Percentiles rank a stretch among this genome's conserved stretches.
Conservation (phyloP, 2,329 filamentous ascomycete species). For the Chaetomium strumarium region DNA sequence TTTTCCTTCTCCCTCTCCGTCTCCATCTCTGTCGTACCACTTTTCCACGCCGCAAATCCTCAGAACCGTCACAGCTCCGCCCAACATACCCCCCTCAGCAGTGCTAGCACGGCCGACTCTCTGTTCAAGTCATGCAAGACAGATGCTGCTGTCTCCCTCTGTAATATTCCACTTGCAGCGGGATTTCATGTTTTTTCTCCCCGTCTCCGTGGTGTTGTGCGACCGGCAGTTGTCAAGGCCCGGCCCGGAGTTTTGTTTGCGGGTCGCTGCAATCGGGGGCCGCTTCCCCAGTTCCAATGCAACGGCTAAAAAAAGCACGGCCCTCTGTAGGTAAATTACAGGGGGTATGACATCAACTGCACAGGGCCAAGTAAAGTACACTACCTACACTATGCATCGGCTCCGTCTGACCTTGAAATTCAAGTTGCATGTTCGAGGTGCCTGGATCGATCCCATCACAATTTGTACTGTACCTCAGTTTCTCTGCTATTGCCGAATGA, state of each 20-base stretch:
- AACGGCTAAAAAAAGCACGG: constrained; percentile 3
- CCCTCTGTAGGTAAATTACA: no score
- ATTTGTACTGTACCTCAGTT: no score
- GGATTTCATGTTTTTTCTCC: neutral
- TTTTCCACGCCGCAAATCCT: neutral
- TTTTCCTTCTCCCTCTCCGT: constrained; percentile 6
- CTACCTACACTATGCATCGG: no score
- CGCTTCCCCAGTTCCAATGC: constrained; percentile 1
- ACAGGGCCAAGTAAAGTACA: neutral
- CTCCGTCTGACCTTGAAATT: no score
- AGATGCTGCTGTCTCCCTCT: neutral
- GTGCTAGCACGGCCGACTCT: neutral
- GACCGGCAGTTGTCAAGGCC: neutral
- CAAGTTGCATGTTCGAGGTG: no score
- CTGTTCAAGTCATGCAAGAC: neutral
- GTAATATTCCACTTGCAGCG: neutral
- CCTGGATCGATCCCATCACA: no score
- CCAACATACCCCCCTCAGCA: neutral
- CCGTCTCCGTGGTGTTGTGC: neutral
- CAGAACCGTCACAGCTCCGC: neutral
- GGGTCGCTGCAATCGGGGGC: neutral
- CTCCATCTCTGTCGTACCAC: constrained; percentile 16
- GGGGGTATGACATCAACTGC: constrained; percentile 13
- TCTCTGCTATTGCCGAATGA: no score
- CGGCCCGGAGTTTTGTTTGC: neutral